Base-by-base conservation (phyloP, 108 stramenopile genomes). In the Skeletonema grethae region DNA sequence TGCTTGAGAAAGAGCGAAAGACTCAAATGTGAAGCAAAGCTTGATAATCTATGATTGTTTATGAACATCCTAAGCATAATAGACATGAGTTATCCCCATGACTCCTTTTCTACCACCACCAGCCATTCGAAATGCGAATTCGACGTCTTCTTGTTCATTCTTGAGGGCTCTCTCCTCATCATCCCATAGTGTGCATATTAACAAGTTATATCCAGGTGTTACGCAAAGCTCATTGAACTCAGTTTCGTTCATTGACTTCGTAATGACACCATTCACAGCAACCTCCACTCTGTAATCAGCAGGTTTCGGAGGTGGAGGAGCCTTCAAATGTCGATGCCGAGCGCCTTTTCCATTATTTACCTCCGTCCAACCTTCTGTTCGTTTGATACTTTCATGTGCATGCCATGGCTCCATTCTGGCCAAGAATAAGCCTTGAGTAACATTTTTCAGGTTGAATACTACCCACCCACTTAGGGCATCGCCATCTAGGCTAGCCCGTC, bases 391-490 rank as follows among this genome's bases (percentile, higher is more conserved):
- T 28, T 77, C 50, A 30, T 62, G 46, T n/a, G 55, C 32, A 8
- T 59, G 9, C 61, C 66, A 65, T 24, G 57, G 5, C 43, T 84
- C 56, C 65, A 73, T 65, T 22, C 79, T 63, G 15, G 82, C 82
- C 57, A 82, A 61, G 62, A 85, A 80, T n/a, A 85, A 38, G 11
- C 85, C 85, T 75, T 79, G 63, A 16, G 73, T 85, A 0, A 85
- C 67, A 31, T 80, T 67, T 43, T 68, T 82, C 18, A 85, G 57
- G 5, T 50, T 39, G 20, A 85, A 63, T 9, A 80, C 67, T 1
- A 85, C 18, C 85, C 85, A 85, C 9, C 85, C 85, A 36, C 82
- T 83, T 8, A 83, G 64, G 24, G 48, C 82, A 66, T 85, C 82
- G 20, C 82, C 82, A 20, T 46, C 8, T 24, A 85, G 10, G 5